Base-by-base conservation (phyloP, 1,284 basidiomycete species). In the Puccinia polysora region DNA sequence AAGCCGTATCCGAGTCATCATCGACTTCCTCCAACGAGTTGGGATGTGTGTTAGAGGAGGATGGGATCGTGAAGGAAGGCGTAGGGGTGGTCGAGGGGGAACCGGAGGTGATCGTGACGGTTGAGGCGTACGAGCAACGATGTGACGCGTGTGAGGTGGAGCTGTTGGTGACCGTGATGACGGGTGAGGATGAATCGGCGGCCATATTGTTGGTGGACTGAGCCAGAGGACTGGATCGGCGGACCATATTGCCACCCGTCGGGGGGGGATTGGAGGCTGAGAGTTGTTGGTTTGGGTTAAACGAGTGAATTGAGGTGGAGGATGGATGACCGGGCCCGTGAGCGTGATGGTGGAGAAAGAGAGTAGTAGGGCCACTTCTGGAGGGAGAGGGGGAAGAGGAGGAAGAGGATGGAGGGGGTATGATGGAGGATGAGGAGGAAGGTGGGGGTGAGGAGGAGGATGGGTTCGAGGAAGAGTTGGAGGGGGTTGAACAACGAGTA, bases 181-280 rank as follows among this genome's bases (percentile, higher is more conserved):
- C 2, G 30, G 2, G 32, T 12, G 56, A 7, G 38, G 20, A 25
- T 14, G 56, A 36, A 12, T 14, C 15, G 20, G 38, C 30, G 8
- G 59, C 7, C 6, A 25, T 45, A 28, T 18, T 25, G 18, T 15
- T 30, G n/a, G 36, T 58, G 40, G 45, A 36, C 52, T 67, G 65
- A 55, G 65, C 65, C 23, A 67, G 36, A 6, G 65, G 65, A 67
- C 65, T 67, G 36, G 65, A 56, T 55, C 49, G 45, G 36, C 65
- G 65, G 34, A 67, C 65, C 63, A 65, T 65, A 14, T 49, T 43
- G 43, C 8, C 32, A 49, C n/a, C 18, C 5, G 10, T 20, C 20
- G 62, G 14, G 49, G 30, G 43, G 47, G 45, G n/a, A n/a, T n/a
- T n/a, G n/a, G n/a, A n/a, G n/a, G n/a, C n/a, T n/a, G n/a, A n/a